These are phyloP conservation scores for Saccharomycopsis sp. DNA, from an alignment of 805 yeast species.

Conservation along the genomic window DNA sequence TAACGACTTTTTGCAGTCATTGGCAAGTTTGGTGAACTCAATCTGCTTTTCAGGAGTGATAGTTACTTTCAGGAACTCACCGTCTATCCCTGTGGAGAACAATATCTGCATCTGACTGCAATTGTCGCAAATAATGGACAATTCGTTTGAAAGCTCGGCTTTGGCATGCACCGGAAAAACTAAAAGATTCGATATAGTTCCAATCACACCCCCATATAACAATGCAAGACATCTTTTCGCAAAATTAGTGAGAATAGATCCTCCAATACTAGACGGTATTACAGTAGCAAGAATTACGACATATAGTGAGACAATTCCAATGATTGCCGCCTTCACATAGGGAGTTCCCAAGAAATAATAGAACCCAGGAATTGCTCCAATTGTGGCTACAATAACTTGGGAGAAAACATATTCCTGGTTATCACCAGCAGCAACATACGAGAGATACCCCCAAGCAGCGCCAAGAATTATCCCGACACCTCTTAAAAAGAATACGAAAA, in stretches of 20 bases:
- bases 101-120: slow-evolving; percentile 34
- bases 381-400: slow-evolving; percentile 35
- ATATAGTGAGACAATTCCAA: slow-evolving; percentile 41
- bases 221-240: slow-evolving; percentile 46
- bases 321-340: slow-evolving; percentile 45
- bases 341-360: slow-evolving; percentile 41
- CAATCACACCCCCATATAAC: slow-evolving; percentile 44
- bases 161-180: slow-evolving; percentile 45
- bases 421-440: slow-evolving; percentile 38
- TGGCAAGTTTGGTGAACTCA: slow-evolving; percentile 30
- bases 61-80: slow-evolving; percentile 27
- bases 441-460: slow-evolving; percentile 43
- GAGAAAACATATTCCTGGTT: slow-evolving; percentile 36
- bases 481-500: slow-evolving; percentile 41
- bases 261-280: slow-evolving; percentile 33
- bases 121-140: slow-evolving; percentile 35
- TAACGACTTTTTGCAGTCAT: slow-evolving; percentile 34
- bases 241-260: slow-evolving; percentile 38
- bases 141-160: slow-evolving; percentile 37
- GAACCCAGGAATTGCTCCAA: slow-evolving; percentile 42
- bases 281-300: slow-evolving; percentile 41
- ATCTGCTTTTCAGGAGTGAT: slow-evolving; percentile 29
- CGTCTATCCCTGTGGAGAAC: slow-evolving; percentile 38
- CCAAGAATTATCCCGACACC: slow-evolving; percentile 42
- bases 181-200: slow-evolving; percentile 38